Percentiles rank a stretch among this genome's conserved stretches.
Conservation (phyloP, 768 basidiomycete species). For the Pseudohyphozyma bogoriensis region DNA sequence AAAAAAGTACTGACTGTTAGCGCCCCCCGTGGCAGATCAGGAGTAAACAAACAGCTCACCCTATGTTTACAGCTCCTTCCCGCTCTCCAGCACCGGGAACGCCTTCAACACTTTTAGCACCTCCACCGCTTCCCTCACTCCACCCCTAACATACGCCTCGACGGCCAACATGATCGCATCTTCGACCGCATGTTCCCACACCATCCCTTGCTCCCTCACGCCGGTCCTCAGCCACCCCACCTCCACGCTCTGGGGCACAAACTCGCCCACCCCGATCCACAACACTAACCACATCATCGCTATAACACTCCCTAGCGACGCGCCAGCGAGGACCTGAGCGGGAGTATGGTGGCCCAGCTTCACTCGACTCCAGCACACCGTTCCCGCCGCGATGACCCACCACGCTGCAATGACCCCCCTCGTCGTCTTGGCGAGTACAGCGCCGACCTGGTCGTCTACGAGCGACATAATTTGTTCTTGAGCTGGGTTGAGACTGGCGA, state of each 20-base stretch:
- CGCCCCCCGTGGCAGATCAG: no score
- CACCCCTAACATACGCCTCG: slow-evolving; percentile 14
- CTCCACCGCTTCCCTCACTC: no score
- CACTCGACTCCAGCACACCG: slow-evolving; percentile 32
- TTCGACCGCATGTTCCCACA: slow-evolving; percentile 25
- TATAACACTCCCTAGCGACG: slow-evolving; percentile 18
- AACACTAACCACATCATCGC: slow-evolving; percentile 25
- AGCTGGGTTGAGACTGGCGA: slow-evolving; percentile 29
- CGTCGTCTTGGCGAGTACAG: no score
- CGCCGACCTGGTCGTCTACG: slow-evolving; percentile 12
- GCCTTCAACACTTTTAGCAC: background rate
- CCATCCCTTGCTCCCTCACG: slow-evolving; percentile 11
- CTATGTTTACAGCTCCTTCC: no score
- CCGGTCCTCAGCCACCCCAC: background rate
- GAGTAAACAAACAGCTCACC: no score
- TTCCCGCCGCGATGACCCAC: slow-evolving; percentile 9
- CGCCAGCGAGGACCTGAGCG: slow-evolving; percentile 32
- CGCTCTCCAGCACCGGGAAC: background rate
- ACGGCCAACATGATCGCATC: slow-evolving; percentile 8
- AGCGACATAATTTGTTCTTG: no score
- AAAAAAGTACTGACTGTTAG: no score
- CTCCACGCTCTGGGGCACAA: background rate
- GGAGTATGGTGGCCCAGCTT: slow-evolving; percentile 32
- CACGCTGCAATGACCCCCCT: slow-evolving; percentile 13
- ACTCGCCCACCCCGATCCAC: slow-evolving; percentile 22